These are phyloP conservation scores for Annulohypoxylon stygium DNA, from an alignment of 495 filamentous ascomycete genomes.

Conservation along the genomic window DNA sequence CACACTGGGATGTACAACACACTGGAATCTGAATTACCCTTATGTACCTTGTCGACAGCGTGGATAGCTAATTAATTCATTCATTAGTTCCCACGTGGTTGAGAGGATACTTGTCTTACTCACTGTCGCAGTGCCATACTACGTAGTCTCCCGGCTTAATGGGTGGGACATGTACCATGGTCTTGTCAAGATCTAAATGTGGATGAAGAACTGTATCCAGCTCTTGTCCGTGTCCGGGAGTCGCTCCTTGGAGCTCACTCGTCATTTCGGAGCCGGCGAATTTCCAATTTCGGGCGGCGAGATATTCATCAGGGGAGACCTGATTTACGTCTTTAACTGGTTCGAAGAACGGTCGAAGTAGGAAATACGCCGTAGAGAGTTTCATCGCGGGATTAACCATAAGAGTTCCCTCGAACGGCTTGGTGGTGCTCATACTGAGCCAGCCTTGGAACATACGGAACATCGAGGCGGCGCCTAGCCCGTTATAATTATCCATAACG, in stretches of 20 bases:
- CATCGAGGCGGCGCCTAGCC: slow-evolving; percentile 84
- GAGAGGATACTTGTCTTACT: slow-evolving; percentile 42
- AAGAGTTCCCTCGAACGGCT: slow-evolving; percentile 81
- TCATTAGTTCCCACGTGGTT: slow-evolving; percentile 41
- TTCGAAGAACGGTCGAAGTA: slow-evolving; percentile 88
- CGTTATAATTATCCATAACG: slow-evolving; percentile 82
- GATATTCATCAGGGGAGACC: slow-evolving; percentile 43
- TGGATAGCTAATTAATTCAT: slow-evolving; percentile 71
- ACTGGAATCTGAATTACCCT: slow-evolving; percentile 76
- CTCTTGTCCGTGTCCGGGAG: slow-evolving; percentile 82
- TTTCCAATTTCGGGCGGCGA: slow-evolving; percentile 61
- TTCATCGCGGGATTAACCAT: slow-evolving; percentile 84
- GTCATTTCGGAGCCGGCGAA: slow-evolving; percentile 64
- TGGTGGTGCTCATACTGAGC: slow-evolving; percentile 81
- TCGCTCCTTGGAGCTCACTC: slow-evolving; percentile 78
- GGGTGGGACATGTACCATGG: slow-evolving; percentile 84
- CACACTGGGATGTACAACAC: slow-evolving; percentile 91
- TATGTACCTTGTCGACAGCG: slow-evolving; percentile 83
- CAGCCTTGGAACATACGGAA: slow-evolving; percentile 92
- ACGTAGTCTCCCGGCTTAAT: slow-evolving; percentile 90
- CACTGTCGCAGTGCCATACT: slow-evolving; percentile 89
- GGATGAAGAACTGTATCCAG: slow-evolving; percentile 78
- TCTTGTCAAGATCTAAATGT: slow-evolving; percentile 76
- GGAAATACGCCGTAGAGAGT: slow-evolving; percentile 80
- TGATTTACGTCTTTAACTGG: slow-evolving; percentile 52